Percentiles rank a stretch among this genome's conserved stretches.
Evolutionary conservation across 2,329 filamentous ascomycete genomes (phyloP).

Genomic region (Zymoseptoria tritici): DNA sequence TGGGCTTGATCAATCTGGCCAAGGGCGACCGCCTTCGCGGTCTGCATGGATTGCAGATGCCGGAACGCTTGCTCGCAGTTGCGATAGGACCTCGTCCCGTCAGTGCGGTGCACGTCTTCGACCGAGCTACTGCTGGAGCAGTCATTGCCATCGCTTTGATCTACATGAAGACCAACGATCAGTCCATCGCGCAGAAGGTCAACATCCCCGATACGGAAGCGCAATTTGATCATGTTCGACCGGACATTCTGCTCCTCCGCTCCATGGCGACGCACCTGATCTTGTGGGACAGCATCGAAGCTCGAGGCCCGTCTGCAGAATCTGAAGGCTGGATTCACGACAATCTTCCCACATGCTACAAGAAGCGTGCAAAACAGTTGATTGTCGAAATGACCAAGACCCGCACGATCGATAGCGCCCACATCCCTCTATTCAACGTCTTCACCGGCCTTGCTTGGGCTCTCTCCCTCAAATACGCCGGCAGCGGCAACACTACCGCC

Average conservation of each 20-base stretch:
- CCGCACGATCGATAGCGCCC: conserved; percentile 59
- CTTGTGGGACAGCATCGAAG: conserved; percentile 78
- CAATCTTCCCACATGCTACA: conserved; percentile 66
- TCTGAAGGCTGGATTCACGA: conserved; percentile 57
- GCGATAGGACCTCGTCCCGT: conserved; percentile 87
- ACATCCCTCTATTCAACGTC: conserved; percentile 90
- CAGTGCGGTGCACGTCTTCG: conserved; percentile 83
- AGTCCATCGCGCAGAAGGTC: conserved; percentile 78
- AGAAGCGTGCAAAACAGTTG: conserved; percentile 40
- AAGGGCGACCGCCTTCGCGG: conserved; percentile 83
- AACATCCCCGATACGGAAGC: conserved; percentile 83
- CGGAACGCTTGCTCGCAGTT: conserved; percentile 76
- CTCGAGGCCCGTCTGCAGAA: conserved; percentile 26
- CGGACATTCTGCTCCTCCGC: conserved; percentile 82
- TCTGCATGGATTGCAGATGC: conserved; percentile 86
- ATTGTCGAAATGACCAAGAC: conserved; percentile 37
- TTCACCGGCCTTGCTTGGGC: conserved; percentile 79
- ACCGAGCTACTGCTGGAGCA: conserved; percentile 87
- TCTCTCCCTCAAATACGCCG: conserved; percentile 40
- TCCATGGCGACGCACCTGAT: conserved; percentile 87
- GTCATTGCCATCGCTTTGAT: conserved; percentile 85
- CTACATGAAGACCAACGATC: conserved; percentile 94
- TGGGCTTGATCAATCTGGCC: conserved; percentile 90
- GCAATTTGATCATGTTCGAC: conserved; percentile 92
- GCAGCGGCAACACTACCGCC: conserved; percentile 52